phyloP scores from a whole-genome alignment of 1,284 basidiomycete species.

The Ustilago shanxiensis region DNA sequence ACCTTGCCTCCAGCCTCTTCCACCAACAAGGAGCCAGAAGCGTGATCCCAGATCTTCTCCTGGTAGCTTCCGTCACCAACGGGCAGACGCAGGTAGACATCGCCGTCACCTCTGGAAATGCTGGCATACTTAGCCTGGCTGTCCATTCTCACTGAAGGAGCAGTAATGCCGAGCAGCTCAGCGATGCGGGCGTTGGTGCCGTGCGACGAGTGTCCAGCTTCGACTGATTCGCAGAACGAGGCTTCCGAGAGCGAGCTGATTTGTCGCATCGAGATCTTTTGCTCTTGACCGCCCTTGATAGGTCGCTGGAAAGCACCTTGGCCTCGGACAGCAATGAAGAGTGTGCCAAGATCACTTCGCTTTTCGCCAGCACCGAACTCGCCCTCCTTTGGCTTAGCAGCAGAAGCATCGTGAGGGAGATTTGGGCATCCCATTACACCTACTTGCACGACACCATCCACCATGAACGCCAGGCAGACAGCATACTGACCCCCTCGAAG shows the following conservation, averaged over 20 bases:
- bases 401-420: constrained; percentile 74
- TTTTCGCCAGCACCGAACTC: constrained; percentile 56
- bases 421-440: constrained; percentile 97
- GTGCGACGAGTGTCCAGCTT: constrained; percentile 90
- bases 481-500: constrained; percentile 96
- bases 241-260: constrained; percentile 72
- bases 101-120: constrained; percentile 87
- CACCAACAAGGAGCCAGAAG: constrained; percentile 85
- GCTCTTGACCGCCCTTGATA: constrained; percentile 49
- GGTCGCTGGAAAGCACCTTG: constrained; percentile 65
- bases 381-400: constrained; percentile 65
- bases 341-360: constrained; percentile 58
- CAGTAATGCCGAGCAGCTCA: constrained; percentile 78
- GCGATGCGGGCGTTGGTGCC: constrained; percentile 83
- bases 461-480: constrained; percentile 90
- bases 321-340: constrained; percentile 65
- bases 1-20: constrained; percentile 90
- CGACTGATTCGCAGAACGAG: constrained; percentile 90
- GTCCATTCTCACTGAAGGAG: constrained; percentile 87
- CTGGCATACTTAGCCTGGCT: constrained; percentile 96
- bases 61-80: constrained; percentile 80
- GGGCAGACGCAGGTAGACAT: constrained; percentile 90
- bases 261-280: constrained; percentile 62
- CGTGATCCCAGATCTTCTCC: constrained; percentile 98
- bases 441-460: constrained; percentile 79